Conservation (phyloP, 2,329 filamentous ascomycete species). For the Ophiostoma novo-ulmi region DNA sequence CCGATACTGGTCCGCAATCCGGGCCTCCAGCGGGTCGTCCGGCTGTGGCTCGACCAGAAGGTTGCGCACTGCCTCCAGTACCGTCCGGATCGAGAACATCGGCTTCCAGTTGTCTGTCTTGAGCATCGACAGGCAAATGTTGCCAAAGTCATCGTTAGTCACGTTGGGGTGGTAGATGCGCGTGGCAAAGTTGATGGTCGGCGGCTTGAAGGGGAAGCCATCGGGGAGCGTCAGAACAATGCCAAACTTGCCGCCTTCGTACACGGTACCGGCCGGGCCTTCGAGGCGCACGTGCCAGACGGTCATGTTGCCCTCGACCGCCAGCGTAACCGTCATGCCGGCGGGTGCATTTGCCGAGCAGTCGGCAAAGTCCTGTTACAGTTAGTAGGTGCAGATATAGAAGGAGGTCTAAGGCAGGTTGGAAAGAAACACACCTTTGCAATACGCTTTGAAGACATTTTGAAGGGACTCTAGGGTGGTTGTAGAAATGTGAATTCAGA, state of each 20-base stretch:
- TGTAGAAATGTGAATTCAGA: not conserved
- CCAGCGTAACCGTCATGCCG: conserved; percentile 45
- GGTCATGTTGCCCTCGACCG: conserved; percentile 46
- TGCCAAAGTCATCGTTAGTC: conserved; percentile 77
- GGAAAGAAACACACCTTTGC: conserved; percentile 23
- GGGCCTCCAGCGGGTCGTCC: conserved; percentile 81
- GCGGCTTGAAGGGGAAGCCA: conserved; percentile 88
- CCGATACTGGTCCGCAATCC: conserved; percentile 80
- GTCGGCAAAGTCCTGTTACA: conserved; percentile 48
- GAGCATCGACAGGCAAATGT: conserved; percentile 79
- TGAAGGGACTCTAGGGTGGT: conserved; percentile 31
- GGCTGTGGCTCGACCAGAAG: conserved; percentile 77
- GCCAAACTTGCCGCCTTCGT: conserved; percentile 66
- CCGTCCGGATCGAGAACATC: conserved; percentile 66
- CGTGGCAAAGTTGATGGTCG: conserved; percentile 71
- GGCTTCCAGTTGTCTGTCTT: conserved; percentile 91
- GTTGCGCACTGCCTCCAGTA: conserved; percentile 70
- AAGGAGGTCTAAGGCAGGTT: not conserved
- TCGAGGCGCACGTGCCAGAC: conserved; percentile 48
- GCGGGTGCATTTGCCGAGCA: conserved; percentile 44
- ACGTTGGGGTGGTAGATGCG: conserved; percentile 97
- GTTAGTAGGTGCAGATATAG: not conserved
- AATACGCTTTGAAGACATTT: conserved; percentile 24
- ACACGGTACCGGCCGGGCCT: conserved; percentile 44
- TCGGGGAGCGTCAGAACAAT: conserved; percentile 66